Percentiles rank a stretch among this genome's conserved stretches.
Evolutionary conservation across 2,329 filamentous ascomycete species (phyloP).

Genomic region (Trichoderma sp.): DNA sequence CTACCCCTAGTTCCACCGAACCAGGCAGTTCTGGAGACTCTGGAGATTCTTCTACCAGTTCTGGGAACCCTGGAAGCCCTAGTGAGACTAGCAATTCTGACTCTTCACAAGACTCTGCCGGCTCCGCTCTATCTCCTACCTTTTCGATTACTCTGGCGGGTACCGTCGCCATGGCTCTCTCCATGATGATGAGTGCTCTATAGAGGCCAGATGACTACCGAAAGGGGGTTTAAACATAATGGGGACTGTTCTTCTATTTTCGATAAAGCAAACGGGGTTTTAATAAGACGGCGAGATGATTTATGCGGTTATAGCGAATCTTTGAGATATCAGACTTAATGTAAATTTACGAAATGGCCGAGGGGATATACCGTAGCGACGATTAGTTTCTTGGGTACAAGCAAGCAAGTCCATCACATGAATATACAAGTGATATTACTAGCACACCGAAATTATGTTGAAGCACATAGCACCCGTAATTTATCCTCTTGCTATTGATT

Average conservation of each 20-base stretch:
- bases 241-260: neutral
- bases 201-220: neutral
- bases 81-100: neutral
- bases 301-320: neutral
- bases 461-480: neutral
- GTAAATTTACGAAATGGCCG: neutral
- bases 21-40: neutral
- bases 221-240: neutral
- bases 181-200: neutral
- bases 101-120: neutral
- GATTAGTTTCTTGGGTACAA: neutral
- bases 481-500: neutral
- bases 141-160: neutral
- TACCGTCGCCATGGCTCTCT: neutral
- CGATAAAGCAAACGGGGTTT: neutral
- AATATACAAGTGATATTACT: neutral
- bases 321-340: neutral
- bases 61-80: neutral
- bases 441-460: neutral
- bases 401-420: neutral
- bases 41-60: neutral
- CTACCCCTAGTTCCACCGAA: neutral
- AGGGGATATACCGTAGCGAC: neutral
- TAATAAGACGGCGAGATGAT: neutral
- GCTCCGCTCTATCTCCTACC: neutral